phyloP scores from a whole-genome alignment of 345 rosid species.

The Salix exigua region DNA sequence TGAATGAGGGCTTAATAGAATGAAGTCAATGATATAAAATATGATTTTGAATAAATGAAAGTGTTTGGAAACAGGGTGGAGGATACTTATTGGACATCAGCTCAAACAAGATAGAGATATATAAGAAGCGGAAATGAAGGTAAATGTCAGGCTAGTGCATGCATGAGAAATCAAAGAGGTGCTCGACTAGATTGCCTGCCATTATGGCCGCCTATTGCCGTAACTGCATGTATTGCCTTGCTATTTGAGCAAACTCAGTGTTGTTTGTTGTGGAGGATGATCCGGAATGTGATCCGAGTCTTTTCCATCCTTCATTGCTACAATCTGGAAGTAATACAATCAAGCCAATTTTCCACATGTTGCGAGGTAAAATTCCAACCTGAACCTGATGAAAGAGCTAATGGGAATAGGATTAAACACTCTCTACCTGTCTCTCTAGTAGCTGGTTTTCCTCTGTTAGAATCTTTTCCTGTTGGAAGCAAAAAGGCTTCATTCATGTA shows the following conservation, averaged over 20 bases:
- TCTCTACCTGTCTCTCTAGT: conserved; percentile 34
- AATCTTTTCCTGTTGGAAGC: conserved; percentile 23
- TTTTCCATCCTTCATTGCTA: neutral
- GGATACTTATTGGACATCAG: neutral
- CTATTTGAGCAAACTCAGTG: conserved; percentile 16
- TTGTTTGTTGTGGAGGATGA: neutral
- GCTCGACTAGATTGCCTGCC: neutral
- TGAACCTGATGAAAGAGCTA: neutral
- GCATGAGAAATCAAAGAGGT: neutral
- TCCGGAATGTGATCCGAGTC: no score
- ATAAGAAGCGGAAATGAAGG: neutral
- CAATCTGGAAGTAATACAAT: conserved; percentile 17
- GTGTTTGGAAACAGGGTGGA: neutral
- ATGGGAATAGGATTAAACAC: neutral
- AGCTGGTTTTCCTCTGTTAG: conserved; percentile 32
- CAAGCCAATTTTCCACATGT: neutral
- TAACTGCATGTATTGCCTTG: neutral
- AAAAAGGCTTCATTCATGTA: neutral
- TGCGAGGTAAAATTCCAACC: neutral
- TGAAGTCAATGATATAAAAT: neutral
- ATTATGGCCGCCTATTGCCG: neutral
- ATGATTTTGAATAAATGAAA: neutral
- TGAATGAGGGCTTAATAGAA: no score
- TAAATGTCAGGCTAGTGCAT: neutral
- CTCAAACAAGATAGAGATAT: neutral